Percentiles rank a stretch among this genome's conserved stretches.
Conservation (phyloP, 2,329 filamentous ascomycete genomes). For the Colletotrichum filicis region DNA sequence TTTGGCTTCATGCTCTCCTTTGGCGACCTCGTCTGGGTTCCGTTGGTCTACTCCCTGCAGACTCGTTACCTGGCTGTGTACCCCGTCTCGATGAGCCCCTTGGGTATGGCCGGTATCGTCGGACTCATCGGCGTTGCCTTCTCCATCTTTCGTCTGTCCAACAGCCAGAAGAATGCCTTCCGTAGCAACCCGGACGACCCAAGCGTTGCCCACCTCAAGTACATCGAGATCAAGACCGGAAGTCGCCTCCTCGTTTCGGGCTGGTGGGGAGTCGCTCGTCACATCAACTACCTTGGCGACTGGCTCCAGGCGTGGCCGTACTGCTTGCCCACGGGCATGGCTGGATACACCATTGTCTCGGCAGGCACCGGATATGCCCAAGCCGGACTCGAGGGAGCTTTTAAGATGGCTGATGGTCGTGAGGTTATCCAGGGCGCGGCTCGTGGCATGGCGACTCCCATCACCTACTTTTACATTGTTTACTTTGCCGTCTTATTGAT, state of each 20-base stretch:
- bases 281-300: conserved; percentile 97
- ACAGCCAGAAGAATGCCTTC: conserved; percentile 96
- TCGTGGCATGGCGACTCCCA: conserved; percentile 83
- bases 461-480: conserved; percentile 94
- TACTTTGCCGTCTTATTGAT: conserved; percentile 91
- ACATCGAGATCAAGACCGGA: conserved; percentile 85
- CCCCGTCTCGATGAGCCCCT: conserved; percentile 79
- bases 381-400: conserved; percentile 59
- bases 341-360: conserved; percentile 80
- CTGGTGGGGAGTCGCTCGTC: conserved; percentile 92
- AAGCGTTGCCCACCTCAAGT: conserved; percentile 81
- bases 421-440: conserved; percentile 78
- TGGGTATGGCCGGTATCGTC: conserved; percentile 73
- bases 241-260: conserved; percentile 85
- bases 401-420: conserved; percentile 68
- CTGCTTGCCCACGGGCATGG: conserved; percentile 84
- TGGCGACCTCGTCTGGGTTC: conserved; percentile 92
- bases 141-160: conserved; percentile 91
- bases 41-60: conserved; percentile 88
- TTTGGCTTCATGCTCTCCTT: conserved; percentile 97
- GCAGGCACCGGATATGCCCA: conserved; percentile 60
- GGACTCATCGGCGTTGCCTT: conserved; percentile 79
- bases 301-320: conserved; percentile 96
- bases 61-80: conserved; percentile 86
- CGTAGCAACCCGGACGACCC: conserved; percentile 87